Evolutionary conservation across 1,139 yeast species (phyloP).

Genomic region (Kurtzmaniella quercitrusa): DNA sequence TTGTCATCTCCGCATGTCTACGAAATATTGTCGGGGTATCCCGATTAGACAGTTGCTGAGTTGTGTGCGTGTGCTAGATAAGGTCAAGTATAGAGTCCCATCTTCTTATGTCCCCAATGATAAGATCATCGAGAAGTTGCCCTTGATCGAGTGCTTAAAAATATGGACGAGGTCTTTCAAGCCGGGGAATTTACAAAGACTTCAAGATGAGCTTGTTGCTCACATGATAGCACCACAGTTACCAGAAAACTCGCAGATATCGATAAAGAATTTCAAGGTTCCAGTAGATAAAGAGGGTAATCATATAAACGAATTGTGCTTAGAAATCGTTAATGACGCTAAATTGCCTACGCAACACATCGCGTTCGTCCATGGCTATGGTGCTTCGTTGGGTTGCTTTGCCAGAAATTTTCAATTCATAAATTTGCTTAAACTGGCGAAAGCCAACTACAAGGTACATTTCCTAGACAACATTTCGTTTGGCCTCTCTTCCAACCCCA

Average conservation of each 20-base stretch:
- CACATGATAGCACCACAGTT: constrained; percentile 27
- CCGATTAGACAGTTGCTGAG: constrained; percentile 2
- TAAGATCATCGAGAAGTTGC: constrained; percentile 12
- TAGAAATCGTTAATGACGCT: constrained; percentile 20
- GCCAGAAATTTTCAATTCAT: constrained; percentile 64
- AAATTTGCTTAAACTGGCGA: constrained; percentile 35
- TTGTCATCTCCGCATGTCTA: background rate
- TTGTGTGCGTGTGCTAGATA: background rate
- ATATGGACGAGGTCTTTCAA: constrained; percentile 31
- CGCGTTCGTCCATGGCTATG: constrained; percentile 86
- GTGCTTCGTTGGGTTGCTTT: constrained; percentile 83
- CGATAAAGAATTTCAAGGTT: constrained; percentile 17
- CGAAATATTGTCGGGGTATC: background rate
- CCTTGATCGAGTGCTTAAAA: constrained; percentile 14
- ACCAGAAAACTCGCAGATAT: constrained; percentile 20
- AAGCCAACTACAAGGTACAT: constrained; percentile 51
- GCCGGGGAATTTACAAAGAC: constrained; percentile 20
- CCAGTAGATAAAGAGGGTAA: constrained; percentile 25
- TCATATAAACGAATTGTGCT: constrained; percentile 33
- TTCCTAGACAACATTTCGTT: constrained; percentile 83
- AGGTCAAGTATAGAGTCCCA: constrained; percentile 11
- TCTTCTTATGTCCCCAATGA: constrained; percentile 13
- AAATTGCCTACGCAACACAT: constrained; percentile 33
- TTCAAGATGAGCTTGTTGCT: constrained; percentile 35
- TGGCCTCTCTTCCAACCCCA: constrained; percentile 73